Conservation (phyloP, 495 filamentous ascomycete species). For the Penicillium robsamsonii region DNA sequence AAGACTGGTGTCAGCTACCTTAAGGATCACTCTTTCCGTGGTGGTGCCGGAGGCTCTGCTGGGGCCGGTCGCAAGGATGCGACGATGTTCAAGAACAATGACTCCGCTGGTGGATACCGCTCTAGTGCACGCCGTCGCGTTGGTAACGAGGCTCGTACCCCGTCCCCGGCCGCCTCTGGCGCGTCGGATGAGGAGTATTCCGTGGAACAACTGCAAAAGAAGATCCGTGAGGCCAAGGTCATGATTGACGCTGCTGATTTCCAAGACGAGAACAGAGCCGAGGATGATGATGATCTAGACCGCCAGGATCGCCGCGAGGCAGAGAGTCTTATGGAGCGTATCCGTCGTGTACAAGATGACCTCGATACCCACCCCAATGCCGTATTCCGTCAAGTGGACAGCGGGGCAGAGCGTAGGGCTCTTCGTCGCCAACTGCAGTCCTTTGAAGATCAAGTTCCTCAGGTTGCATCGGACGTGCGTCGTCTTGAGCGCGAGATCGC, state of each 20-base stretch:
- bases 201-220: constrained; percentile 85
- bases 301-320: constrained; percentile 87
- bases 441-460: constrained; percentile 83
- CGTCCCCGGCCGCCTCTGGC: constrained; percentile 68
- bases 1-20: constrained; percentile 97
- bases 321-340: constrained; percentile 89
- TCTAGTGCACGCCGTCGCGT: constrained; percentile 88
- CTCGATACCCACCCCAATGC: constrained; percentile 90
- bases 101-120: constrained; percentile 78
- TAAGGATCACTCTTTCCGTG: constrained; percentile 89
- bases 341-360: constrained; percentile 93
- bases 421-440: constrained; percentile 86
- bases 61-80: constrained; percentile 74
- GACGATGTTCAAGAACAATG: constrained; percentile 95
- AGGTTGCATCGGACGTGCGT: constrained; percentile 87
- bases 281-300: constrained; percentile 91
- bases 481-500: constrained; percentile 89
- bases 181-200: constrained; percentile 79
- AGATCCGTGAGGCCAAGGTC: constrained; percentile 91
- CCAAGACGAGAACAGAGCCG: constrained; percentile 82
- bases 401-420: constrained; percentile 78
- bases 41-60: constrained; percentile 43
- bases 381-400: constrained; percentile 68
- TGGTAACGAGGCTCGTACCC: constrained; percentile 70
- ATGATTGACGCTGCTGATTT: constrained; percentile 98